Base-by-base conservation (phyloP, 1,284 basidiomycete species). In the Fomitiporia mediterranea region DNA sequence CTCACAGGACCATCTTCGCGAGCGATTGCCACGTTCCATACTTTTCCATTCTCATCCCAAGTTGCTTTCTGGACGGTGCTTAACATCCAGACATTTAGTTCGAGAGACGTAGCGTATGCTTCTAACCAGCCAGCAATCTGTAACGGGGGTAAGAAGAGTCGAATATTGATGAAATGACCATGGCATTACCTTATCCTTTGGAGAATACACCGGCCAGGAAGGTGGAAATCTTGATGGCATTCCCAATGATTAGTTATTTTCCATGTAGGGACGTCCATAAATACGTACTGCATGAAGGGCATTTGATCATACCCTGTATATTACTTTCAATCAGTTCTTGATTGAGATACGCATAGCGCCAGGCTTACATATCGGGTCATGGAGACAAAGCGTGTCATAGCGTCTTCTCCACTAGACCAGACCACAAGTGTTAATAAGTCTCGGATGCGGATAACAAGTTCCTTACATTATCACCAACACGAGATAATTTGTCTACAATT, bases 311-410 rank as follows among this genome's bases (percentile, higher is more conserved):
- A 49, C 34, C 47, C 39, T 65, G 58, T 17, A 11, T 9, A 15
- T 25, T 7, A 49, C 49, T 39, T 15, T 28, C 21, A 40, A 39
- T 3, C 37, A 19, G 21, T 53, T 13, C 32, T 21, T 38, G 4
- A 11, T 11, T 15, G 27, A 32, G 25, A 28, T 64, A 35, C 39
- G 47, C 28, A 23, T n/a, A 30, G 28, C 30, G 53, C 60, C 54
- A 35, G 17, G 75, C 80, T 74, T 61, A 83, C 81, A 83, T 35
- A 86, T 80, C 11, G 83, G 79, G 65, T 83, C 80, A 64, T 87
- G 83, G 30, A 87, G 69, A 58, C 78, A 83, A 23, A 85, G 69
- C 4, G 80, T 77, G 58, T 81, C 74, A 63, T 86, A 85, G 23
- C 84, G 69, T 39, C 72, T 70, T 55, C 81, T 70, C 82, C 83